Evolutionary conservation across 2,329 filamentous ascomycete genomes (phyloP).

Genomic region (Phyllosticta capitalensis): DNA sequence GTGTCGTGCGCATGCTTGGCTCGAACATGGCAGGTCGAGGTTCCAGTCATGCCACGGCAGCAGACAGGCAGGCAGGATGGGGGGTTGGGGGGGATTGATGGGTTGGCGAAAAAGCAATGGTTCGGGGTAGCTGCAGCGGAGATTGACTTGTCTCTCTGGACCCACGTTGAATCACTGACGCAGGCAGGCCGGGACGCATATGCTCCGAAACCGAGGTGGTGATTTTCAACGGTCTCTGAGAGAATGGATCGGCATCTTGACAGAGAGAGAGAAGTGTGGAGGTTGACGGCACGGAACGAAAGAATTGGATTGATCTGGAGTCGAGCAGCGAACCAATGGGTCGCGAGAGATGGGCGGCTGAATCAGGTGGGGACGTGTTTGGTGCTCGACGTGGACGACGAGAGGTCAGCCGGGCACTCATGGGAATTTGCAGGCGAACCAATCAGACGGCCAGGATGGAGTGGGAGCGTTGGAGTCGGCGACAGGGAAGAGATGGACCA

Average conservation of each 20-base stretch:
- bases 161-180: background rate
- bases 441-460: slow-evolving; percentile 2
- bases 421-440: slow-evolving; percentile 5
- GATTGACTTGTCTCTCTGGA: background rate
- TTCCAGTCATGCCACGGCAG: background rate
- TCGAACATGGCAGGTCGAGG: background rate
- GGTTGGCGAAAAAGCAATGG: background rate
- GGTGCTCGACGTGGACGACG: background rate
- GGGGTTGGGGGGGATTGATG: background rate
- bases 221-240: background rate
- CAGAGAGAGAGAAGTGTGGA: no score
- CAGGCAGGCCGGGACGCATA: background rate
- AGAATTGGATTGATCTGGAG: background rate
- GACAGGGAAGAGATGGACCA: background rate
- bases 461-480: background rate
- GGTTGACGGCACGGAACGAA: background rate
- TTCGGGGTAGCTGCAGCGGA: background rate
- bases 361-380: slow-evolving; percentile 8
- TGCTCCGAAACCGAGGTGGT: background rate
- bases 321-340: no score
- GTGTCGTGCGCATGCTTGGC: background rate
- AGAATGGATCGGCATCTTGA: background rate
- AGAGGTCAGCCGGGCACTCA: slow-evolving; percentile 9
- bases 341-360: background rate
- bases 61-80: background rate